Evolutionary conservation across 331 rosid species (phyloP).

Genomic region (Malus hybrid): DNA sequence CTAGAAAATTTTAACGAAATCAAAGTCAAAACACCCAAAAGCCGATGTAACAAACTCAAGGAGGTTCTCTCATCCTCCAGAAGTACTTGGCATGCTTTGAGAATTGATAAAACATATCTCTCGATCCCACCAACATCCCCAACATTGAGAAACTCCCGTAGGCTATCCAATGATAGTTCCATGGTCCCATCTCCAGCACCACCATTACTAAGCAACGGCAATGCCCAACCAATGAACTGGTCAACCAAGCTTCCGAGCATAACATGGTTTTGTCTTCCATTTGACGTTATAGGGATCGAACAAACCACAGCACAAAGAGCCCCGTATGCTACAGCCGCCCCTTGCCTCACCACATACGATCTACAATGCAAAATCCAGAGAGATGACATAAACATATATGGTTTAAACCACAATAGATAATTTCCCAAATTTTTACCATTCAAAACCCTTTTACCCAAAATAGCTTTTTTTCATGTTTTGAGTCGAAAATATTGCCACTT

Average conservation of each 20-base stretch:
- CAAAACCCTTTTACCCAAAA: not conserved
- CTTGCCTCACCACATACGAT: conserved; percentile 61
- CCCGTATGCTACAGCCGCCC: conserved; percentile 70
- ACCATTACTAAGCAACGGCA: conserved; percentile 66
- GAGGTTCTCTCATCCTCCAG: conserved; percentile 97
- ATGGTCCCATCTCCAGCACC: conserved; percentile 42
- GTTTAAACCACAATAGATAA: not conserved
- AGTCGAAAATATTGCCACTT: not conserved
- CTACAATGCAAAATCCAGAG: conserved; percentile 24
- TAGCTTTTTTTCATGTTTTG: not conserved
- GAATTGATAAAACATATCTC: conserved; percentile 72
- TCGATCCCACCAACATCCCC: conserved; percentile 72
- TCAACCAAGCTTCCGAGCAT: conserved; percentile 68
- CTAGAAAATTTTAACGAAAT: conserved; percentile 69
- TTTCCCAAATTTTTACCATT: not conserved
- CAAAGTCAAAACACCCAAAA: conserved; percentile 59
- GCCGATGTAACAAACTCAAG: conserved; percentile 50
- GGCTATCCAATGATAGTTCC: conserved; percentile 71
- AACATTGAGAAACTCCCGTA: conserved; percentile 75
- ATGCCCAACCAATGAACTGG: conserved; percentile 83
- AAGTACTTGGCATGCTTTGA: conserved; percentile 80
- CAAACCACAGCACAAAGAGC: conserved; percentile 72
- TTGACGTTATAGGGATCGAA: conserved; percentile 49
- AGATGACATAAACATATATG: conserved; percentile 3
- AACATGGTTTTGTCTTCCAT: conserved; percentile 74